Evolutionary conservation across 371 early-diverging fungal genomes (phyloP).

Genomic region (Phascolomyces articulosus): DNA sequence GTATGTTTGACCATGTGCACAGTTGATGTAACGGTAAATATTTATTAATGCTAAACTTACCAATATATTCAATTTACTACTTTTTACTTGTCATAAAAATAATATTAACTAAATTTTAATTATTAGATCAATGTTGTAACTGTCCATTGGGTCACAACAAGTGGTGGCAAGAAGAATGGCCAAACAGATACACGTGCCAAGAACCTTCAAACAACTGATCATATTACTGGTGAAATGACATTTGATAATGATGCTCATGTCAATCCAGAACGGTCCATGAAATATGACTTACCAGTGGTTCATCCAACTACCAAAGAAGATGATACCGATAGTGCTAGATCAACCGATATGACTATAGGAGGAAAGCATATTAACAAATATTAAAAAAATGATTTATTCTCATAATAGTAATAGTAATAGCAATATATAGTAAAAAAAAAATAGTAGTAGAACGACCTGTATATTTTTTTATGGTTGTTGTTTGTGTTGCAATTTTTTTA

Average conservation of each 20-base stretch:
- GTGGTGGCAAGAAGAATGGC: slow-evolving; percentile 6
- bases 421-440: too few species aligned
- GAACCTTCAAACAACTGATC: slow-evolving; percentile 22
- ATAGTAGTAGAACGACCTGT: too few species aligned
- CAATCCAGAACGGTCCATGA: slow-evolving; percentile 13
- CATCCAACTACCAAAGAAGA: slow-evolving; percentile 7
- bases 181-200: slow-evolving; percentile 13
- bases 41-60: not conserved
- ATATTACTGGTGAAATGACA: slow-evolving; percentile 23
- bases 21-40: slow-evolving; percentile 54
- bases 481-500: too few species aligned
- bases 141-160: slow-evolving; percentile 57
- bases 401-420: too few species aligned
- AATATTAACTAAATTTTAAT: not conserved
- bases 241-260: slow-evolving; percentile 14
- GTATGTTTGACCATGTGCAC: slow-evolving; percentile 60
- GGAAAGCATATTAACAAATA: not conserved
- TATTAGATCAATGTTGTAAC: slow-evolving; percentile 56
- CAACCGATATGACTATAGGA: slow-evolving; percentile 5
- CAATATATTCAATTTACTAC: not conserved
- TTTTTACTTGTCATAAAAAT: not conserved
- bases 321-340: slow-evolving; percentile 12
- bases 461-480: too few species aligned
- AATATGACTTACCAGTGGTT: slow-evolving; percentile 12
- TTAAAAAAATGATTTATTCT: not conserved